Base-by-base conservation (phyloP, 1,284 basidiomycete genomes). In the Cryptococcus wingfieldii region DNA sequence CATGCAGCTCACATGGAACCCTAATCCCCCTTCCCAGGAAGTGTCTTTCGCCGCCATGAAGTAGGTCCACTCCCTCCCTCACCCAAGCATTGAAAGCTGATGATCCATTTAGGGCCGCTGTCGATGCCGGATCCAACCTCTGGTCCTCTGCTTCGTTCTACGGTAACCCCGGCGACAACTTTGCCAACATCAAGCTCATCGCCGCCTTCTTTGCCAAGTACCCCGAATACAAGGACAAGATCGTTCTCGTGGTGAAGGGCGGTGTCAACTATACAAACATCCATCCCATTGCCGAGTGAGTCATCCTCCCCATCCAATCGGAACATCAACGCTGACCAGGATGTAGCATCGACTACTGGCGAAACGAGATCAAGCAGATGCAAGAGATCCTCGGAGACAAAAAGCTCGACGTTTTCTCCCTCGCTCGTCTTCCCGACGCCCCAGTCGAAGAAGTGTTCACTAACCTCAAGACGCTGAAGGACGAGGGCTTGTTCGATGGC, bases 31-130 rank as follows among this genome's bases (percentile, higher is more conserved):
- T 2, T 69, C 82, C 0, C 83, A 87, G 46, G 80, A 83, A 51
- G 75, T 81, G 16, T 81, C 81, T 13, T 86, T 87, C 57, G 81
- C 80, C 37, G 77, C 83, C 3, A 84, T 87, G 78, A 84, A 83
- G 66, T 71, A 53, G 51, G 66, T 65, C 27, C 25, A 19, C 16
- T 31, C 3, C 41, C 38, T 28, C 23, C 31, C 19, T 25, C 4
- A 13, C 10, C 10, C 50, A 8, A 16, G 25, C 13, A 12, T 12
- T 39, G 59, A 12, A 12, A 18, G 27, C 18, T 4, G 43, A 46
- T 23, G 47, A 37, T 56, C 31, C 12, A 13, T 16, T 7, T 43
- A 70, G 69, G 47, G 70, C 73, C 5, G 82, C 84, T 3, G 81
- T 82, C 13, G 76, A 87, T 39, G 80, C 83, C 28, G 79, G 81